Evolutionary conservation across 352 stramenopile species (phyloP).

Genomic region (Phytophthora boehmeriae): DNA sequence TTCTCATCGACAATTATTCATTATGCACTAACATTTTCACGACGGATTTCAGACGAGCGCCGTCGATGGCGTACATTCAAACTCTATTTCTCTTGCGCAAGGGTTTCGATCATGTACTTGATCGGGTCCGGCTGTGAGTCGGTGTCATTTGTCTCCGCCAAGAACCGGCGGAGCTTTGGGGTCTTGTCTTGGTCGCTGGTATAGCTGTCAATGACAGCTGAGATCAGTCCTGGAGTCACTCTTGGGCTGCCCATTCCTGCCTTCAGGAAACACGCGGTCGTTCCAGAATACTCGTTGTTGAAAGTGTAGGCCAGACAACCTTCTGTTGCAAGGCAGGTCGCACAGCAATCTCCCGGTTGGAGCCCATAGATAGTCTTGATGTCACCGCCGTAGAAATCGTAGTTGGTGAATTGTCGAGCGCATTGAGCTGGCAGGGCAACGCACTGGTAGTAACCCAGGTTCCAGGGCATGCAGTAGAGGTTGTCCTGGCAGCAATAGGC

Average conservation of each 20-base stretch:
- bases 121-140: slow-evolving; percentile 3
- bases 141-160: slow-evolving; percentile 7
- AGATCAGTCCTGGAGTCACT: slow-evolving; percentile 22
- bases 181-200: slow-evolving; percentile 29
- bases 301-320: slow-evolving; percentile 61
- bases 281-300: slow-evolving; percentile 40
- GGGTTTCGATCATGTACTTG: slow-evolving; percentile 12
- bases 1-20: too few relatives aligned
- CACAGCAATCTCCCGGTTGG: slow-evolving; percentile 43
- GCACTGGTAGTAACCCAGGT: slow-evolving; percentile 51
- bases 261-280: slow-evolving; percentile 42
- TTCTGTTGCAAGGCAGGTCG: slow-evolving; percentile 31
- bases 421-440: slow-evolving; percentile 33
- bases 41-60: neutral
- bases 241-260: slow-evolving; percentile 25
- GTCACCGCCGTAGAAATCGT: slow-evolving; percentile 46
- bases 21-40: too few relatives aligned
- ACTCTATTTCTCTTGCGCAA: slow-evolving; percentile 2
- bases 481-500: slow-evolving; percentile 45
- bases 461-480: slow-evolving; percentile 59
- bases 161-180: slow-evolving; percentile 17
- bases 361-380: slow-evolving; percentile 42
- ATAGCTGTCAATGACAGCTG: slow-evolving; percentile 37
- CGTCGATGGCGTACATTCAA: neutral
- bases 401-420: slow-evolving; percentile 38